phyloP scores from a whole-genome alignment of 768 basidiomycete species.

The Mrakia blollopis region DNA sequence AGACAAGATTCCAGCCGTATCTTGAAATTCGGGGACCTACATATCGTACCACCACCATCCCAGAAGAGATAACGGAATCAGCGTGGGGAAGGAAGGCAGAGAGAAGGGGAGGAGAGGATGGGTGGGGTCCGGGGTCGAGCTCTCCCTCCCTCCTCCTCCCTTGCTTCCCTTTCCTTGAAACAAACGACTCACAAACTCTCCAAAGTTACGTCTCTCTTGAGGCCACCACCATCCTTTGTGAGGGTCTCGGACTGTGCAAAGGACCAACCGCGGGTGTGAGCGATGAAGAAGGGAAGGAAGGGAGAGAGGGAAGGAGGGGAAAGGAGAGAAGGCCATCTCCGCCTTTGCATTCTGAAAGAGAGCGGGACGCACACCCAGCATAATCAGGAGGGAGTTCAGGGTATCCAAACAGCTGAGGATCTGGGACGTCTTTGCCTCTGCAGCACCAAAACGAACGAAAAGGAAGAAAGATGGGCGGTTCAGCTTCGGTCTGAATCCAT shows the following conservation, averaged over 20 bases:
- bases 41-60: not conserved
- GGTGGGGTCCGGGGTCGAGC: not conserved
- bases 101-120: not conserved
- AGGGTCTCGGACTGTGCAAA: constrained; percentile 17
- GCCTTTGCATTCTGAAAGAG: not conserved
- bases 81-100: not conserved
- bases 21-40: not conserved
- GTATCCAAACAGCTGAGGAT: constrained; percentile 33
- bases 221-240: constrained; percentile 22
- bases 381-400: constrained; percentile 26
- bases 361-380: constrained; percentile 11
- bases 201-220: constrained; percentile 28
- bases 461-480: too few species aligned
- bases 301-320: not conserved
- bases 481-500: not conserved
- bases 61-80: not conserved
- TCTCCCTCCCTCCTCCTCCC: too few species aligned
- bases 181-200: constrained; percentile 29
- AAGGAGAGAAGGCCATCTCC: not conserved
- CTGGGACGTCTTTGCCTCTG: not conserved
- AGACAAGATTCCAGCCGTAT: not conserved
- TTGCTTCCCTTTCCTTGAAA: too few species aligned
- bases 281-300: not conserved
- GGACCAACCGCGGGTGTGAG: not conserved
- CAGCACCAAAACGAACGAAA: not conserved